A percentile compares a stretch with the other conserved stretches of the same genome.
These are phyloP conservation scores for Parietaria judaica DNA, from an alignment of 306 rosid genomes.

Conservation along the genomic window DNA sequence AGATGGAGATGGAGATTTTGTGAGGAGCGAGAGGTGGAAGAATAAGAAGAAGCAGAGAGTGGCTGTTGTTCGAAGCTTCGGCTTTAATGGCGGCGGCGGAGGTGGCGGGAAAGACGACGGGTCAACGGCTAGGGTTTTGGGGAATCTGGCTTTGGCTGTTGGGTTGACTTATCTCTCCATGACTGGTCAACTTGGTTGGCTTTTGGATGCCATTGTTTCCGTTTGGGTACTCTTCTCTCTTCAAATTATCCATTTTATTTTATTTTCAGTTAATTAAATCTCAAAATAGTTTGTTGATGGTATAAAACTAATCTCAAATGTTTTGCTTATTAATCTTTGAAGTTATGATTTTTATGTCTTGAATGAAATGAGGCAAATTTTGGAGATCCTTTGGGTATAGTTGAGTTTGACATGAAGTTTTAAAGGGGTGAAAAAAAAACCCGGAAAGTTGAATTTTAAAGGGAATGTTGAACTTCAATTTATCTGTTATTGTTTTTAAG, in stretches of 20 bases:
- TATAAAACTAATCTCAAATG: too few species aligned
- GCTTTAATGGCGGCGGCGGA: conserved; percentile 50
- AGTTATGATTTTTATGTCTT: too few species aligned
- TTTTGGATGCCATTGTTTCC: conserved; percentile 91
- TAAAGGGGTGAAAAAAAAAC: too few species aligned
- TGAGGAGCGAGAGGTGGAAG: conserved; percentile 29
- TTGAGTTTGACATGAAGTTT: too few species aligned
- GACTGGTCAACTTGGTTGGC: conserved; percentile 98
- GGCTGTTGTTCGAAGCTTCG: conserved; percentile 65
- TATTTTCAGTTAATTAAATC: too few species aligned
- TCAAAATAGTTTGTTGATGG: too few species aligned
- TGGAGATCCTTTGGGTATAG: too few species aligned
- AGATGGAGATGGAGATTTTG: conserved; percentile 27
- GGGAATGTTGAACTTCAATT: too few species aligned
- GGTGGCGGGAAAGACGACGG: conserved; percentile 67
- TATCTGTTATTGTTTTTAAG: too few species aligned
- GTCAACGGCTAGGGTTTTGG: conserved; percentile 55
- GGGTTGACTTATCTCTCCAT: conserved; percentile 88
- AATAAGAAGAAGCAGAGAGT: conserved; percentile 35
- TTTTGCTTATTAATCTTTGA: too few species aligned
- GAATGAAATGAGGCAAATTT: too few species aligned
- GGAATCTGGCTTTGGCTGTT: conserved; percentile 75
- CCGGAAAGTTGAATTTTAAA: too few species aligned
- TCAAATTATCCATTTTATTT: neutral
- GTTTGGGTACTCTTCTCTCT: conserved; percentile 55